Evolutionary conservation across 1,284 basidiomycete genomes (phyloP).

Genomic region (Ustilago esculenta): DNA sequence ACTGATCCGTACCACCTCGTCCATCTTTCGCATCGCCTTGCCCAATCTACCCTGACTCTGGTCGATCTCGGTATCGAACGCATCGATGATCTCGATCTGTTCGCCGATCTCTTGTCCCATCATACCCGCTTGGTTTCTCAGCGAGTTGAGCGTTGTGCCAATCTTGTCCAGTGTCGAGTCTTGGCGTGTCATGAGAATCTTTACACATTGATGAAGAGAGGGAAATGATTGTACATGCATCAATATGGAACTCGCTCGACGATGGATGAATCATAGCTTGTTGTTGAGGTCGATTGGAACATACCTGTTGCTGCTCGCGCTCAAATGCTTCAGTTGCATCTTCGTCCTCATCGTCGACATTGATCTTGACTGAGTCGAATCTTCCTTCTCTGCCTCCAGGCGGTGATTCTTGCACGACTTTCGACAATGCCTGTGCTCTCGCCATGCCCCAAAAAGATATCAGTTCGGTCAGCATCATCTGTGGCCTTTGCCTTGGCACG

Average conservation of each 20-base stretch:
- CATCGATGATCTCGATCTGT: slow-evolving; percentile 62
- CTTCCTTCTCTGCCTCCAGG: slow-evolving; percentile 12
- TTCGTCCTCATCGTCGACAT: slow-evolving; percentile 44
- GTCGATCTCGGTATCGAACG: slow-evolving; percentile 62
- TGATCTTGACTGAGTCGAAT: slow-evolving; percentile 38
- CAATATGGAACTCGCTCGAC: too few species aligned
- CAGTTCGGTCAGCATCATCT: neutral
- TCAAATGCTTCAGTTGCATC: slow-evolving; percentile 58
- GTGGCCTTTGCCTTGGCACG: too few species aligned
- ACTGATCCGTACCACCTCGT: slow-evolving; percentile 54
- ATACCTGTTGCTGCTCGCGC: slow-evolving; percentile 63
- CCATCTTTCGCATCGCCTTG: slow-evolving; percentile 62
- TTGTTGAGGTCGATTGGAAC: neutral
- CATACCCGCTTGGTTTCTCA: slow-evolving; percentile 59
- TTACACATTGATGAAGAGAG: neutral
- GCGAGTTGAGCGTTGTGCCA: slow-evolving; percentile 52
- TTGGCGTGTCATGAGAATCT: slow-evolving; percentile 59
- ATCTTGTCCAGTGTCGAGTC: slow-evolving; percentile 62
- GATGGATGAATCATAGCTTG: too few species aligned
- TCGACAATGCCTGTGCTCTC: slow-evolving; percentile 20
- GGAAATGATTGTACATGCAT: too few species aligned
- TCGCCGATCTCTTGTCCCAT: slow-evolving; percentile 64
- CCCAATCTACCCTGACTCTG: slow-evolving; percentile 51
- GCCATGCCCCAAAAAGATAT: neutral
- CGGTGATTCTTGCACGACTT: slow-evolving; percentile 18